Base-by-base conservation (phyloP, 1,284 basidiomycete genomes). In the Microbotryum saponariae region DNA sequence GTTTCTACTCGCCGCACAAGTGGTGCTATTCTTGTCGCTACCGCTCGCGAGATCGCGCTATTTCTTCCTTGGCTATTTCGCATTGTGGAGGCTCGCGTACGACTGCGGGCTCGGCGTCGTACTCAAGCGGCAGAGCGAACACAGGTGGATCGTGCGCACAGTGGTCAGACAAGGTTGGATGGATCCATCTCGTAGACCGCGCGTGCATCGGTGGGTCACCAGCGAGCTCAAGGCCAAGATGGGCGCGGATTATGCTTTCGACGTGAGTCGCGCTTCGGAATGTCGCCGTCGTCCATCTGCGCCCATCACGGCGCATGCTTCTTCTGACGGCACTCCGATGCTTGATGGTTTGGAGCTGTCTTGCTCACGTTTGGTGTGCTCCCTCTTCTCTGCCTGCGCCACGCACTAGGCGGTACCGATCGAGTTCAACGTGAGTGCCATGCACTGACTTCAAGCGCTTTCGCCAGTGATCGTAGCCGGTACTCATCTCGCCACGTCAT, bases 91-190 rank as follows among this genome's bases (percentile, higher is more conserved):
- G 14, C 82, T 83, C 9, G 86, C 89, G 12, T 98, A 98, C 76
- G 91, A 98, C 75, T 86, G 82, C 52, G 94, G 94, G 0, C 82
- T 98, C 55, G 94, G 93, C 0, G 96, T 88, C 85, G 82, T 97
- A 9, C 81, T 98, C 59, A 91, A 91, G 23, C 87, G 88, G 73
- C 94, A 98, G 78, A 91, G 88, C 79, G 92, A 94, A 78, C 85
- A 83, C 76, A 87, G 84, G 72, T 97, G 89, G 88, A 89, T 98
- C 69, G 90, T 97, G 52, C 81, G 84, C 37, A 83, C 87, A 65
- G 82, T 97, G 5, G 83, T 88, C 63, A 78, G 80, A 18, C 77
- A 85, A 51, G 93, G 91, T 6, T 97, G 92, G 91, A 82, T 97
- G 52, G 92, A 97, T 74, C 80, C 81, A 62, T 77, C 80, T 60